phyloP scores from a whole-genome alignment of 1,284 basidiomycete genomes.

The Ceraceosorus bombacis region DNA sequence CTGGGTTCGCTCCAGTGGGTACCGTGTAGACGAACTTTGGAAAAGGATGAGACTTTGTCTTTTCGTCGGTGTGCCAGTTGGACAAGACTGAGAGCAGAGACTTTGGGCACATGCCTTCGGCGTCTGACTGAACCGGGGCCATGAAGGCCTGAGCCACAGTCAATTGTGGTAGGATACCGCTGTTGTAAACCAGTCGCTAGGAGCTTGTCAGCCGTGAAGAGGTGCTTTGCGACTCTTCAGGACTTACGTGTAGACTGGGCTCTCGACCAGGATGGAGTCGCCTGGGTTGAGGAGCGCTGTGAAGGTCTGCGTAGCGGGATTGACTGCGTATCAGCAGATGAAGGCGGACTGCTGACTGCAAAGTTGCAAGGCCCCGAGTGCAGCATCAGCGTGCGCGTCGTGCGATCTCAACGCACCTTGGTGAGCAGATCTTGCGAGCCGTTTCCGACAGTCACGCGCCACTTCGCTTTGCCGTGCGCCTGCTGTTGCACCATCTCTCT shows the following conservation, averaged over 20 bases:
- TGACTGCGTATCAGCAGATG: not conserved
- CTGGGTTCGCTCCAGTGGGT: constrained; percentile 48
- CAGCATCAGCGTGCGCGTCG: not conserved
- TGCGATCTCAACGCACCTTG: constrained; percentile 52
- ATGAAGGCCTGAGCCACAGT: constrained; percentile 23
- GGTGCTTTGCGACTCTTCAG: not conserved
- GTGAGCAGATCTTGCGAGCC: constrained; percentile 82
- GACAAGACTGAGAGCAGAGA: constrained; percentile 64
- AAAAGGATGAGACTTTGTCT: constrained; percentile 56
- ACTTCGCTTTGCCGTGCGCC: constrained; percentile 47
- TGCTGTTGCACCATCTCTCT: constrained; percentile 53
- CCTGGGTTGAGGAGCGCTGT: constrained; percentile 64
- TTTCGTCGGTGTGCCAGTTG: constrained; percentile 59
- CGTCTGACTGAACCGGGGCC: constrained; percentile 65
- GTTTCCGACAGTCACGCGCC: constrained; percentile 68
- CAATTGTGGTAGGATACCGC: constrained; percentile 35
- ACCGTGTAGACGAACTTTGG: constrained; percentile 80
- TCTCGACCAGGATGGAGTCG: constrained; percentile 74
- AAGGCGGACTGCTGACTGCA: no score
- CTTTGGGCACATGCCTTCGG: constrained; percentile 62
- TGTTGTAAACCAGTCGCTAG: not conserved
- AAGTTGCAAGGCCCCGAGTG: no score
- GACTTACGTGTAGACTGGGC: constrained; percentile 66
- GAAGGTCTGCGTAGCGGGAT: constrained; percentile 39
- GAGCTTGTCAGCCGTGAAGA: constrained; percentile 2